Conservation (phyloP, 768 basidiomycete species). For the Lenzites betulinus region DNA sequence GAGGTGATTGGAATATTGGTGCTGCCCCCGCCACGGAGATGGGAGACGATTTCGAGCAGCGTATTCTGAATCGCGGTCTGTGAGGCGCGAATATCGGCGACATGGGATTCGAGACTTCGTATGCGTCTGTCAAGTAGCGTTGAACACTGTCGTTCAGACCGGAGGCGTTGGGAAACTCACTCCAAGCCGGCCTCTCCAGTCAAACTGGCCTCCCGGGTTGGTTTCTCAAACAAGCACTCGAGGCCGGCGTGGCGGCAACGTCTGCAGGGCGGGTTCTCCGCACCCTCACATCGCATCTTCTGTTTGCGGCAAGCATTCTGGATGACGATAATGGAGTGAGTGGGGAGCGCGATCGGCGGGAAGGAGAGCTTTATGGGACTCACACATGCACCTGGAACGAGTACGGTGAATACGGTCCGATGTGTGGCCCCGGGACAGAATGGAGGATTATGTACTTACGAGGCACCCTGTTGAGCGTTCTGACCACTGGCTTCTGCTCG, state of each 20-base stretch:
- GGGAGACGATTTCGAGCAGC: conserved; percentile 76
- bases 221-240: conserved; percentile 95
- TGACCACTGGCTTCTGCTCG: conserved; percentile 70
- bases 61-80: conserved; percentile 78
- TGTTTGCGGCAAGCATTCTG: conserved; percentile 95
- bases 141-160: conserved; percentile 14
- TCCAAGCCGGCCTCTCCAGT: conserved; percentile 89
- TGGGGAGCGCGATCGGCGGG: not conserved
- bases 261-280: conserved; percentile 95
- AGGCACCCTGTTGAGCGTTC: conserved; percentile 84
- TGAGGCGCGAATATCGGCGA: conserved; percentile 75
- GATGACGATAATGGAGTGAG: conserved; percentile 7
- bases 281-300: conserved; percentile 97
- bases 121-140: conserved; percentile 63
- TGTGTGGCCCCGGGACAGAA: conserved; percentile 14
- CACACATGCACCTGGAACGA: conserved; percentile 74
- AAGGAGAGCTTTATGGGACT: conserved; percentile 33
- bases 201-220: conserved; percentile 80
- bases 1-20: conserved; percentile 37
- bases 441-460: conserved; percentile 51
- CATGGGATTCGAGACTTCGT: conserved; percentile 83
- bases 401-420: conserved; percentile 24
- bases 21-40: conserved; percentile 57
- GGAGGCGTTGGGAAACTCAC: conserved; percentile 48
- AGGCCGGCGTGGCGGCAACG: conserved; percentile 88